Evolutionary conservation across 345 rosid genomes (phyloP).

Genomic region (Ricinus communis): DNA sequence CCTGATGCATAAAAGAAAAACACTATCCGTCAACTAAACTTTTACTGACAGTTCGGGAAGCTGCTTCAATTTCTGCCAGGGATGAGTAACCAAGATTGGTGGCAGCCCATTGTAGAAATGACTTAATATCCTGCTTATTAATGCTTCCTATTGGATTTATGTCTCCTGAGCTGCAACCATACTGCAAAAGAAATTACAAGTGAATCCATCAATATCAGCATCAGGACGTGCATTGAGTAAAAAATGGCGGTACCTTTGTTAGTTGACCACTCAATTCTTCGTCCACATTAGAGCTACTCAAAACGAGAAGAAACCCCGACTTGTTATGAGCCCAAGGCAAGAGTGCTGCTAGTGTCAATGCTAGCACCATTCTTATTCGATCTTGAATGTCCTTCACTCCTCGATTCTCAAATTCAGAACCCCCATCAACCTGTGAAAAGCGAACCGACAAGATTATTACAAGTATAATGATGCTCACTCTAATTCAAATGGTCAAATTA

Average conservation of each 20-base stretch:
- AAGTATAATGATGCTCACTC: too few relatives aligned
- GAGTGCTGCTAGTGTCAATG: conserved; percentile 86
- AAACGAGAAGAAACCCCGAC: conserved; percentile 84
- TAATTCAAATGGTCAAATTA: too few relatives aligned
- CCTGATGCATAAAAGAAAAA: not conserved
- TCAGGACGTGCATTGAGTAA: too few relatives aligned
- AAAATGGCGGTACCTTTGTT: conserved; percentile 59
- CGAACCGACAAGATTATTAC: not conserved
- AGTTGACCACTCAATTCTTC: conserved; percentile 92
- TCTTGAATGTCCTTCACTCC: conserved; percentile 95
- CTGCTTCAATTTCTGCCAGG: conserved; percentile 84
- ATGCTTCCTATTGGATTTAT: conserved; percentile 96
- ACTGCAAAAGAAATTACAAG: conserved; percentile 47
- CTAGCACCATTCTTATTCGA: conserved; percentile 93
- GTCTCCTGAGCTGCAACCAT: conserved; percentile 94
- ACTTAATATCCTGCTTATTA: conserved; percentile 80
- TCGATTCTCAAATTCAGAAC: conserved; percentile 80
- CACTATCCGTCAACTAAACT: not conserved
- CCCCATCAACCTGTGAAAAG: conserved; percentile 74
- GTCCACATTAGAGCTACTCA: conserved; percentile 95
- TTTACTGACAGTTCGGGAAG: conserved; percentile 65
- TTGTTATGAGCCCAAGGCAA: conserved; percentile 97
- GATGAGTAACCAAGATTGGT: conserved; percentile 79
- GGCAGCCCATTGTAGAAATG: conserved; percentile 91
- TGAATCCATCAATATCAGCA: not conserved